Percentiles rank a stretch among this genome's conserved stretches.
Evolutionary conservation across 768 basidiomycete species (phyloP).

Genomic region (Jaapia argillacea): DNA sequence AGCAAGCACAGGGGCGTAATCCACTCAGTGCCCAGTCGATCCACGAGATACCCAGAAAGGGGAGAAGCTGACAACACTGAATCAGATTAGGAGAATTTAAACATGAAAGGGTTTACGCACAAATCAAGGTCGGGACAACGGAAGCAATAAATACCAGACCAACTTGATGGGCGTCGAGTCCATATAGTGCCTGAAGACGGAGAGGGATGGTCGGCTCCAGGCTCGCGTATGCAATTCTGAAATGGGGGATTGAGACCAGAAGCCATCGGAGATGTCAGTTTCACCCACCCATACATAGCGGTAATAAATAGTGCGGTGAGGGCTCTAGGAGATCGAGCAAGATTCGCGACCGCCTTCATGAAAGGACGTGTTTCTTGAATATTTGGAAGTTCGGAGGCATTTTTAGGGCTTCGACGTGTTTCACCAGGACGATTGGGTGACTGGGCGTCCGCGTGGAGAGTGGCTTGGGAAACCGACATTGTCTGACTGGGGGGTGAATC

Average conservation of each 20-base stretch:
- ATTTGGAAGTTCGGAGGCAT: too few relatives aligned
- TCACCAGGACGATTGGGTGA: too few relatives aligned
- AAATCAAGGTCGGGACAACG: slow-evolving; percentile 54
- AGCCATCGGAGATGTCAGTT: not conserved
- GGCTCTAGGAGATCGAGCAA: slow-evolving; percentile 17
- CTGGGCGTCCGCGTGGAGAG: too few relatives aligned
- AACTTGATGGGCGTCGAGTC: slow-evolving; percentile 27
- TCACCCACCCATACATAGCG: slow-evolving; percentile 24
- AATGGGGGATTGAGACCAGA: not conserved
- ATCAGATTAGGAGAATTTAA: too few relatives aligned
- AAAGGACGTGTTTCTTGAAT: too few relatives aligned
- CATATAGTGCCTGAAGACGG: slow-evolving; percentile 22
- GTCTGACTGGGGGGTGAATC: too few relatives aligned
- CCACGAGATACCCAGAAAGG: slow-evolving; percentile 46
- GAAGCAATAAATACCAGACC: slow-evolving; percentile 62
- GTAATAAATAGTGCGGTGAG: slow-evolving; percentile 17
- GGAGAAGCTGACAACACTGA: slow-evolving; percentile 36
- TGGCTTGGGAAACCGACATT: too few relatives aligned
- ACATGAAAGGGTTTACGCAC: slow-evolving; percentile 31
- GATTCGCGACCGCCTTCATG: slow-evolving; percentile 12
- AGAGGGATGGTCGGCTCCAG: slow-evolving; percentile 26
- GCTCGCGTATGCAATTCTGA: slow-evolving; percentile 16
- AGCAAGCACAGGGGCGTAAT: slow-evolving; percentile 36
- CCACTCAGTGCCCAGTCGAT: slow-evolving; percentile 48
- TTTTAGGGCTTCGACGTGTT: too few relatives aligned